Evolutionary conservation across 768 basidiomycete species (phyloP), one percentile per base, ranked within the genome.

Genomic region (Naganishia onofrii): DNA sequence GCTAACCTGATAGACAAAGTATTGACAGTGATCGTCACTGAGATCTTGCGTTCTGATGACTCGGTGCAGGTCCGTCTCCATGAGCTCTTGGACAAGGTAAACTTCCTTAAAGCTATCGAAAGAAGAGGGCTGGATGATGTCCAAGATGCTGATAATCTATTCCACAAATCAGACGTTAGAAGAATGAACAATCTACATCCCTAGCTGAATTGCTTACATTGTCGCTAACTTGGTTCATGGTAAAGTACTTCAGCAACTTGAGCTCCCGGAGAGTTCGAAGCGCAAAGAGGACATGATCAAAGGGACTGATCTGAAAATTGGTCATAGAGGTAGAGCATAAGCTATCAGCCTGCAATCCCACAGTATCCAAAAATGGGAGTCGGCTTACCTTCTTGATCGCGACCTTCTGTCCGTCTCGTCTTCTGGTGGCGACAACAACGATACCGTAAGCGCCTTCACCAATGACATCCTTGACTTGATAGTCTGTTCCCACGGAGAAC

Each of bases 381-480:
- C 2, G 1, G 36, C 58, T 42, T 29, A 72, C 71, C 73, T 74
- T 90, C 82, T 97, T 97, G 80, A 97, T 96, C 36, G 94, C 94
- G 56, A 98, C 94, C 82, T 88, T 90, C 52, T 90, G 86, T 53
- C 88, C 87, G 0, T 88, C 89, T 0, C 90, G 86, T 65, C 85
- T 80, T 79, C 95, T 92, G 9, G 91, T 82, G 8, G 93, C 92
- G 56, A 71, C 79, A 76, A 75, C 79, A 54, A 96, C 94, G 77
- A 94, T 87, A 46, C 93, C 94, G 82, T 95, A 95, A 17, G 92
- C 93, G 51, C 94, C 95, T 77, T 97, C 95, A 36, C 95, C 93
- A 66, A 93, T 91, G 71, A 91, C 87, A 80, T 92, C 90, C 57
- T 90, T 82, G 0, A 90, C 86, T 77, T 87, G 85, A 80, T 93